These are phyloP conservation scores for Russula sp. DNA, from an alignment of 768 basidiomycete genomes.

Conservation along the genomic window DNA sequence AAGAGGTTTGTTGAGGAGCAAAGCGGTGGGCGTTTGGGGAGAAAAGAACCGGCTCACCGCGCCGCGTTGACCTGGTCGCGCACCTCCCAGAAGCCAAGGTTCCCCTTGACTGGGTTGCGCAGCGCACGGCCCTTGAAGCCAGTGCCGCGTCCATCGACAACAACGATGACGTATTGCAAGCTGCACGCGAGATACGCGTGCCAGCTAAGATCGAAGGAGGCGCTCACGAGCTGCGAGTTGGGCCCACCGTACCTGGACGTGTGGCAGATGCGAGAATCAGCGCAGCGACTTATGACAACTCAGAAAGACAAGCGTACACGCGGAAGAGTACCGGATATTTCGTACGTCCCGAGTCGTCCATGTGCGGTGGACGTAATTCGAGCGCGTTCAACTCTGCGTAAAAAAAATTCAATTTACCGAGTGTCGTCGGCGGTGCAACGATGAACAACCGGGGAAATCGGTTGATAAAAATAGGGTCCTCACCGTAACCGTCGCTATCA, in stretches of 20 bases:
- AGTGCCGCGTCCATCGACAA: constrained; percentile 91
- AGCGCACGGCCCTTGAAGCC: constrained; percentile 82
- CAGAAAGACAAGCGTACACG: constrained; percentile 43
- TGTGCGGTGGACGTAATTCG: constrained; percentile 84
- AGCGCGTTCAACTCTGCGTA: constrained; percentile 76
- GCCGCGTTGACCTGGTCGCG: constrained; percentile 87
- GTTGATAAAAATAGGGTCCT: background rate
- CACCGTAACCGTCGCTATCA: constrained; percentile 73
- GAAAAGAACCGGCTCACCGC: constrained; percentile 42
- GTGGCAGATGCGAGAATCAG: background rate
- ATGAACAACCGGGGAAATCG: background rate
- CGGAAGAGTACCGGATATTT: constrained; percentile 93
- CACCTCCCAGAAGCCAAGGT: constrained; percentile 87
- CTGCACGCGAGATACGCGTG: constrained; percentile 79
- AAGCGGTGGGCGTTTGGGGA: background rate
- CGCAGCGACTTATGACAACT: background rate
- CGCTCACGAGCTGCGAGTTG: constrained; percentile 68
- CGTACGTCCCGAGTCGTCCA: constrained; percentile 92
- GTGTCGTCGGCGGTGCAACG: background rate
- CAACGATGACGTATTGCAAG: constrained; percentile 78
- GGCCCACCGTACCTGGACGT: constrained; percentile 81
- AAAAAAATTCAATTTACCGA: background rate
- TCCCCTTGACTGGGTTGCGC: constrained; percentile 81
- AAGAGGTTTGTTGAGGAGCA: background rate
- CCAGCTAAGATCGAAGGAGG: constrained; percentile 71